Percentiles rank a stretch among this genome's conserved stretches.
Evolutionary conservation across 2,329 filamentous ascomycete species (phyloP).

Genomic region (Reticulascus tulasneorum): DNA sequence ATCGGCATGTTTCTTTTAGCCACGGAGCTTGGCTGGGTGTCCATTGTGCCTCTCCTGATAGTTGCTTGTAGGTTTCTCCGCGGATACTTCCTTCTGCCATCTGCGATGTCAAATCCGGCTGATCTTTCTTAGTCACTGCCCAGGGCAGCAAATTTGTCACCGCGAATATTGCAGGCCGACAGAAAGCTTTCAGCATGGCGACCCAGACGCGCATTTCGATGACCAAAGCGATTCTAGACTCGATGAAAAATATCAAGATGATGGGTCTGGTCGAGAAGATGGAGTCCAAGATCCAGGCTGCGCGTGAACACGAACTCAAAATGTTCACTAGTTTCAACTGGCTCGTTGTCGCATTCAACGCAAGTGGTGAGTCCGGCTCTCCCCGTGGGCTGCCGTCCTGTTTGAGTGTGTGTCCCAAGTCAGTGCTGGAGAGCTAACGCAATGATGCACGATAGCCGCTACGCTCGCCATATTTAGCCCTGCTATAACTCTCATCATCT

Average conservation of each 20-base stretch:
- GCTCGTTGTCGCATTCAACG: constrained; percentile 14
- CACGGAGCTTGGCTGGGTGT: constrained; percentile 16
- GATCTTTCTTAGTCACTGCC: too few relatives aligned
- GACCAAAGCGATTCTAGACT: constrained; percentile 23
- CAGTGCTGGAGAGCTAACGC: constrained; percentile 11
- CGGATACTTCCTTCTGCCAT: constrained; percentile 12
- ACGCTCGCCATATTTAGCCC: constrained; percentile 14
- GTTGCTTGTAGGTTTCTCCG: constrained; percentile 23
- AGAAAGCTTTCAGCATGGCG: constrained; percentile 4
- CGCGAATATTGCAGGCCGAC: constrained; percentile 1
- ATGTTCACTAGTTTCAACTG: constrained; percentile 7
- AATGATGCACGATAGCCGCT: constrained; percentile 4
- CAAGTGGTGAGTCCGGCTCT: too few relatives aligned
- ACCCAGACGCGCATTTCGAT: constrained; percentile 24
- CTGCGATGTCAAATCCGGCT: too few relatives aligned
- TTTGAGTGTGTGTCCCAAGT: constrained; percentile 5
- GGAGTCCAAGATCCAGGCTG: constrained; percentile 25
- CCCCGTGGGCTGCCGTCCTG: too few relatives aligned
- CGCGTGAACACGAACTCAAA: constrained; percentile 24
- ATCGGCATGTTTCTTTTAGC: constrained; percentile 15
- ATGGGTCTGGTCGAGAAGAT: constrained; percentile 27
- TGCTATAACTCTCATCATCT: too few relatives aligned
- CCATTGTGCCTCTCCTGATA: constrained; percentile 32
- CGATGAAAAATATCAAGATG: constrained; percentile 33
- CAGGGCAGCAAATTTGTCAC: too few relatives aligned